phyloP scores from a whole-genome alignment of 106 monocot genomes.

The Narthecium ossifragum region DNA sequence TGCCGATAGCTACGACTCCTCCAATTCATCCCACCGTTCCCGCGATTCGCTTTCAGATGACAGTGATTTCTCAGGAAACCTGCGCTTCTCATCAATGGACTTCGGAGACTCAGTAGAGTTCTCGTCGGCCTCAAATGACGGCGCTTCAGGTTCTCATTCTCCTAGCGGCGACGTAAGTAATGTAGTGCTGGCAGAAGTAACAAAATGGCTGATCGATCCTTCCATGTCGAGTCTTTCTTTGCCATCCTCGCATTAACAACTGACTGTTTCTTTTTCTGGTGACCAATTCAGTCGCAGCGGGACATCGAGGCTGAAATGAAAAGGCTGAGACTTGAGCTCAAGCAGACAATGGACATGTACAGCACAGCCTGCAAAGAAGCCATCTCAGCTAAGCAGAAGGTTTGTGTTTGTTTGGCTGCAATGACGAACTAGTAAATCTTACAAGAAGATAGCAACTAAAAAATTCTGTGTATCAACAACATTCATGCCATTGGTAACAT shows the following conservation, averaged over 20 bases:
- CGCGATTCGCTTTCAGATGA: conserved; percentile 16
- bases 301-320: conserved; percentile 31
- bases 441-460: neutral
- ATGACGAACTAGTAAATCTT: neutral
- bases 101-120: conserved; percentile 14
- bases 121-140: neutral
- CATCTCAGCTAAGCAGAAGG: conserved; percentile 32
- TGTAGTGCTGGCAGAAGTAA: too few species aligned
- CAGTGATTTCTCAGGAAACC: conserved; percentile 2
- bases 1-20: conserved; percentile 2
- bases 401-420: neutral
- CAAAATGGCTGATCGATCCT: too few species aligned
- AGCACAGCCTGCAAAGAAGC: conserved; percentile 35
- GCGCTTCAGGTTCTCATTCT: conserved; percentile 6
- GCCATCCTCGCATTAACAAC: neutral
- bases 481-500: neutral
- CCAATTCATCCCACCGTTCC: neutral
- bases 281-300: conserved; percentile 2
- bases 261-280: neutral
- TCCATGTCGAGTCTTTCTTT: neutral
- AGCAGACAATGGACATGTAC: conserved; percentile 42
- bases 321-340: conserved; percentile 35
- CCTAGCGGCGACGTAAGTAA: conserved; percentile 14
- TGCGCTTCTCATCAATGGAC: conserved; percentile 10
- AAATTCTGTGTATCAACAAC: neutral